Evolutionary conservation across 1,284 basidiomycete genomes (phyloP).

Genomic region (Boletus semigastroideus): DNA sequence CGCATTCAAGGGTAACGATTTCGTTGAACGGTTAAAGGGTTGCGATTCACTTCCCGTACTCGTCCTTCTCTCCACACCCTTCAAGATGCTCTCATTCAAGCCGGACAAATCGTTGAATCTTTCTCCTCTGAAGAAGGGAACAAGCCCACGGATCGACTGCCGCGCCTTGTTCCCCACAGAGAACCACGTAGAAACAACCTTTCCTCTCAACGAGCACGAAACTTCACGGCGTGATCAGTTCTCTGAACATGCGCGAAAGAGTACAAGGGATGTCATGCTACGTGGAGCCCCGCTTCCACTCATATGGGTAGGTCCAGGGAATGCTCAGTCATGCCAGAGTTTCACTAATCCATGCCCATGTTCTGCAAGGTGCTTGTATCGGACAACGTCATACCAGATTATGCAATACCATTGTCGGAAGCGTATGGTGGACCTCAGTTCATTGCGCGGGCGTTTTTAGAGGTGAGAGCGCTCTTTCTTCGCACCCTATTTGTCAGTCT

Average conservation of each 20-base stretch:
- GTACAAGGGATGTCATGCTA: constrained; percentile 12
- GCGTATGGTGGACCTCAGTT: constrained; percentile 30
- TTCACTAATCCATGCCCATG: not conserved
- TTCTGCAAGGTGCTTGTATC: constrained; percentile 24
- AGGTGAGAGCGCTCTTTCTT: constrained; percentile 13
- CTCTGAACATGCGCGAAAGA: constrained; percentile 6
- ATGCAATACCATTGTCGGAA: constrained; percentile 29
- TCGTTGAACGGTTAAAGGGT: constrained; percentile 9
- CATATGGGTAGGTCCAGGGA: constrained; percentile 20
- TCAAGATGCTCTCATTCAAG: constrained; percentile 18
- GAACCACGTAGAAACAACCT: not conserved
- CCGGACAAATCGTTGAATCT: constrained; percentile 13
- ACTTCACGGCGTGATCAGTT: constrained; percentile 1
- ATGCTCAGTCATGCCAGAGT: not conserved
- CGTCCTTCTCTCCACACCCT: constrained; percentile 3
- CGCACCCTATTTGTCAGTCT: not conserved
- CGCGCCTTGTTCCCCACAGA: constrained; percentile 21
- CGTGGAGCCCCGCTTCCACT: constrained; percentile 28
- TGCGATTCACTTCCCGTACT: not conserved
- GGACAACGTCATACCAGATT: constrained; percentile 31
- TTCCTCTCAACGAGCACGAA: not conserved
- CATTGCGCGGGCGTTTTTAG: constrained; percentile 26
- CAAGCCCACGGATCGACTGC: constrained; percentile 21
- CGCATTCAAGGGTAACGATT: not conserved
- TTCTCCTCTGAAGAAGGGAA: constrained; percentile 21